These are phyloP conservation scores for Aquanectria penicillioides DNA, from an alignment of 2,329 filamentous ascomycete species.

Conservation along the genomic window DNA sequence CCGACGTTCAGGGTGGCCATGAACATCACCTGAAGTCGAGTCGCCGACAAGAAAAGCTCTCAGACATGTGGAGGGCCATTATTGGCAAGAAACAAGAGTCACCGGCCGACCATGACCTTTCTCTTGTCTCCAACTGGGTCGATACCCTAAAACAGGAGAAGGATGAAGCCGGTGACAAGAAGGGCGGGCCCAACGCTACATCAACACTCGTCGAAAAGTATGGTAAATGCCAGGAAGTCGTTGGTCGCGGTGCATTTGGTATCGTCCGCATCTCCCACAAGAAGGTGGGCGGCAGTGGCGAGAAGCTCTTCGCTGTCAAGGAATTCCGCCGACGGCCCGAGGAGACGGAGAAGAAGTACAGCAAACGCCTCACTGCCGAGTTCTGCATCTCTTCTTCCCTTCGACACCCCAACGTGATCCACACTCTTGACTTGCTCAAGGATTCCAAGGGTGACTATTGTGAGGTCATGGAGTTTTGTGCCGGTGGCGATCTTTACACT, in stretches of 20 bases:
- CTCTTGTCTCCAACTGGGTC: slow-evolving; percentile 94
- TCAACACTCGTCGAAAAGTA: slow-evolving; percentile 91
- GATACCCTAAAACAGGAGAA: slow-evolving; percentile 92
- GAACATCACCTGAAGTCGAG: slow-evolving; percentile 90
- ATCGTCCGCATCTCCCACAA: slow-evolving; percentile 99
- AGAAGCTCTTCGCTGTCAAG: slow-evolving; percentile 97
- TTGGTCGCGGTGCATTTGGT: slow-evolving; percentile 95
- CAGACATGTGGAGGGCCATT: slow-evolving; percentile 88
- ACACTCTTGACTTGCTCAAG: slow-evolving; percentile 93
- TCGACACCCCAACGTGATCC: slow-evolving; percentile 96
- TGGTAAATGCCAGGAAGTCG: slow-evolving; percentile 96
- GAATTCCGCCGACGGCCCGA: slow-evolving; percentile 95
- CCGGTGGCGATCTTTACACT: slow-evolving; percentile 94
- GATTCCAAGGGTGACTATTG: slow-evolving; percentile 98
- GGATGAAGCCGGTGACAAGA: slow-evolving; percentile 85
- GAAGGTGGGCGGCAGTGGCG: slow-evolving; percentile 80
- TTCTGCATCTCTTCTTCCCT: slow-evolving; percentile 98
- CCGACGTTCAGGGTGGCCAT: slow-evolving; percentile 74
- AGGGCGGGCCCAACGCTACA: slow-evolving; percentile 76
- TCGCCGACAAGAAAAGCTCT: slow-evolving; percentile 92
- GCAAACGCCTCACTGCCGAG: slow-evolving; percentile 95
- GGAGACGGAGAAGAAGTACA: slow-evolving; percentile 96
- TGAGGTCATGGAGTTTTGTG: slow-evolving; percentile 99
- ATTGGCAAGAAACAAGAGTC: slow-evolving; percentile 86
- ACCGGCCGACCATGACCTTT: slow-evolving; percentile 80